These are phyloP conservation scores for Pulveroboletus frians DNA, from an alignment of 768 basidiomycete genomes.

Conservation along the genomic window DNA sequence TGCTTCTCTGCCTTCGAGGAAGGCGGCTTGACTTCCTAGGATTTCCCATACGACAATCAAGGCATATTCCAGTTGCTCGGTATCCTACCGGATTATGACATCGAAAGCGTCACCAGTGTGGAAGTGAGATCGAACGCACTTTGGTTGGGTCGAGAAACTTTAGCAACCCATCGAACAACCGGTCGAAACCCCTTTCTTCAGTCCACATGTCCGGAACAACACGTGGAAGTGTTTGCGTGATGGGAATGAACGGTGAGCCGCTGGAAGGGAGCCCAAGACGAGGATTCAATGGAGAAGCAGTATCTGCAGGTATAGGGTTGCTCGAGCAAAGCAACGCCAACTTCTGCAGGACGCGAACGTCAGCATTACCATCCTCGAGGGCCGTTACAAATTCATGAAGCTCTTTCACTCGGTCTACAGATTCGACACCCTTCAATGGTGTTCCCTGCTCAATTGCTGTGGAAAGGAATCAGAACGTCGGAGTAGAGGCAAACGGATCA, in stretches of 20 bases:
- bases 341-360: conserved; percentile 55
- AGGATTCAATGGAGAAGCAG: conserved; percentile 51
- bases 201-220: conserved; percentile 65
- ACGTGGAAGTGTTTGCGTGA: conserved; percentile 34
- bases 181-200: conserved; percentile 63
- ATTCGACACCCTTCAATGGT: conserved; percentile 36
- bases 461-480: conserved; percentile 8
- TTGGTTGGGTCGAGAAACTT: conserved; percentile 56
- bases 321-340: conserved; percentile 58
- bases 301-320: conserved; percentile 43
- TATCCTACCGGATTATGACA: conserved; percentile 38
- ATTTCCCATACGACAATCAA: conserved; percentile 82
- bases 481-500: background rate
- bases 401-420: conserved; percentile 42
- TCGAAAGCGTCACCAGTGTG: background rate
- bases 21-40: conserved; percentile 64
- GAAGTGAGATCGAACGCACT: conserved; percentile 38
- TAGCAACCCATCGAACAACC: conserved; percentile 61
- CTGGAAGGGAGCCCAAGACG: conserved; percentile 47
- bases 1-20: conserved; percentile 76
- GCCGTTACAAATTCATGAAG: conserved; percentile 49
- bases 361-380: conserved; percentile 49
- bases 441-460: conserved; percentile 43
- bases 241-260: conserved; percentile 52
- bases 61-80: conserved; percentile 68